Evolutionary conservation across 2,329 filamentous ascomycete species (phyloP), one percentile per base, ranked within the genome.

Genomic region (Macroventuria anomochaeta): DNA sequence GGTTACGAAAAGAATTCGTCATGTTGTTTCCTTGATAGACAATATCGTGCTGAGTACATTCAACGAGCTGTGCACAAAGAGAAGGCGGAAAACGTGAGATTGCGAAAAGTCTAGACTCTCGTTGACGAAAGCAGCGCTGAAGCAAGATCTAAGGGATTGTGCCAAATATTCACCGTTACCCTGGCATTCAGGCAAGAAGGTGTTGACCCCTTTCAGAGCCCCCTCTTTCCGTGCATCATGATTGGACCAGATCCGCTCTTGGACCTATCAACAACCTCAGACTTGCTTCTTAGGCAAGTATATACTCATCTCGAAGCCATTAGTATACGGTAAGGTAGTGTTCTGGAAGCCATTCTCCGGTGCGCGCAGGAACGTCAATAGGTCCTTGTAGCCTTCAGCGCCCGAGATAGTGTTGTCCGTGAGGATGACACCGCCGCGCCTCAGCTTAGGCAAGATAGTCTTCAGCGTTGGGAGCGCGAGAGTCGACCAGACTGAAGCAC

Each of bases 391-490:
- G 1, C 75, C 68, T 2, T 67, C 55, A 0, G 65, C 73, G 0
- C 74, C 67, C 1, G 69, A 70, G 11, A 76, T 68, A 0, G 74
- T 77, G 52, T 85, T 85, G 57, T 85, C 82, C 0, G 72, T 68
- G 0, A 85, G 67, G 1, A 85, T 70, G 7, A 83, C 68, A 0
- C 81, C 79, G 0, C 83, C 82, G 2, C 65, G 62, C 43, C 71
- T 76, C 39, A 85, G 61, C 7, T 69, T 75, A 1, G 80, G 77
- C 42, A 78, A 69, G 2, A 84, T 70, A 0, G 80, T 62, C 50
- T 77, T 74, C 13, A 86, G 69, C 0, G 81, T 78, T 1, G 83
- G 83, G 17, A 86, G 71, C 2, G 81, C 81, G 44, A 86, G 67
- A 0, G 78, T 74, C 0, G 82, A 77, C 83, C 83, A 86, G 46